Percentiles rank a stretch among this genome's conserved stretches.
Conservation (phyloP, 331 rosid genomes). For the Telfairia occidentalis region DNA sequence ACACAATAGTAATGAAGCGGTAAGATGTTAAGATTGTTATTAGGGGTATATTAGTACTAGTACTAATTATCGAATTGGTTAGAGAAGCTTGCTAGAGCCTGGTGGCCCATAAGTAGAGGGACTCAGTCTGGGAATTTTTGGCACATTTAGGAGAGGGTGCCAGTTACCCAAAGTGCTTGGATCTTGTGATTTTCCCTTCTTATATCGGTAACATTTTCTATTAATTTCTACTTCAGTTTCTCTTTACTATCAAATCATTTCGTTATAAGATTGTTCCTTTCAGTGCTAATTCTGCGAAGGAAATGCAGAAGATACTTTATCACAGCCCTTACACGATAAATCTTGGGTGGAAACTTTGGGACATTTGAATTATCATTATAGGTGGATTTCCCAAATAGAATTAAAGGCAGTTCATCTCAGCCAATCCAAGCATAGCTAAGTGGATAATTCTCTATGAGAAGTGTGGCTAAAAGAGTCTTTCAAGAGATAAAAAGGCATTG, state of each 20-base stretch:
- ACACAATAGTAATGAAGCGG: background rate
- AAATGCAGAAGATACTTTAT: background rate
- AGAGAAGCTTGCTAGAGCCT: background rate
- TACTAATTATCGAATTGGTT: background rate
- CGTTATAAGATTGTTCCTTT: background rate
- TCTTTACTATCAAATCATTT: background rate
- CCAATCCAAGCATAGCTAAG: too few species aligned
- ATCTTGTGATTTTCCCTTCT: background rate
- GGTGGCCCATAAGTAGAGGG: background rate
- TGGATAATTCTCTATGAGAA: too few species aligned
- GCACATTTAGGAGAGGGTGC: background rate
- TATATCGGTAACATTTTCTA: too few species aligned
- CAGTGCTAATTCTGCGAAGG: background rate
- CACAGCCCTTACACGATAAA: background rate
- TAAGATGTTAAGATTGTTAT: background rate
- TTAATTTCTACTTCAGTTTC: background rate
- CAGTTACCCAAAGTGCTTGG: background rate
- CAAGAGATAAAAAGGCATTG: background rate
- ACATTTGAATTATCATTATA: background rate
- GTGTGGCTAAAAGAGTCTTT: background rate
- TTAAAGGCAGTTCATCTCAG: background rate
- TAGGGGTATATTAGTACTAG: too few species aligned
- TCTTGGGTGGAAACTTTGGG: background rate
- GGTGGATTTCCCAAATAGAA: background rate
- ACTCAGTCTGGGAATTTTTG: background rate